phyloP scores from a whole-genome alignment of 1,284 basidiomycete genomes.

The Irpex sp. region DNA sequence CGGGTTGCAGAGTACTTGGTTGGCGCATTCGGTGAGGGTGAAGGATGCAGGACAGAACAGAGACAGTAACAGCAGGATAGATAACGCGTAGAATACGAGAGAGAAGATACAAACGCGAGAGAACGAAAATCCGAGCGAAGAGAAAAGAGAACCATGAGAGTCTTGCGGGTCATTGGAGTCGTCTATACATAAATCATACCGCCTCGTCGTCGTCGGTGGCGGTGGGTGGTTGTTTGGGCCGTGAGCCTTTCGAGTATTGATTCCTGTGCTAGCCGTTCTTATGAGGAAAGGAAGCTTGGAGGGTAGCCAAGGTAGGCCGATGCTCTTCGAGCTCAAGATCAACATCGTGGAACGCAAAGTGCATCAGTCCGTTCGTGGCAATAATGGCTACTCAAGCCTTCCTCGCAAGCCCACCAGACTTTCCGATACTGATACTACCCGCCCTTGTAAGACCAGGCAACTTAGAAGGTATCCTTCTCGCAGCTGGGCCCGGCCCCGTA shows the following conservation, averaged over 20 bases:
- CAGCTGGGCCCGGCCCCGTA: not conserved
- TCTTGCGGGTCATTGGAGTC: not conserved
- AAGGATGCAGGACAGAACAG: not conserved
- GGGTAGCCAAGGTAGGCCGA: no score
- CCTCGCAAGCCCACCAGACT: no score
- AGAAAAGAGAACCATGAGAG: not conserved
- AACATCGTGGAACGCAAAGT: no score
- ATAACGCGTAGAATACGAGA: not conserved
- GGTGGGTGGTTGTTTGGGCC: no score
- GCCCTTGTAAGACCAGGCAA: not conserved
- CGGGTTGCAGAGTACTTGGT: not conserved
- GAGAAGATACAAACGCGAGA: no score
- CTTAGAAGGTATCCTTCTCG: not conserved
- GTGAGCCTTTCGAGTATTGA: no score
- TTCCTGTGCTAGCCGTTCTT: no score
- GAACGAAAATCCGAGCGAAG: not conserved
- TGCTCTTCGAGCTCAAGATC: no score
- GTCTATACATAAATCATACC: not conserved
- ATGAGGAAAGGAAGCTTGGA: no score
- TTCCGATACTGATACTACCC: no score
- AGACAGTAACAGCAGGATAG: not conserved
- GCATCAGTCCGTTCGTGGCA: no score
- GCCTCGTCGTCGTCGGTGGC: not conserved
- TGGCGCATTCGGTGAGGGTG: not conserved
- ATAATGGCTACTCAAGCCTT: no score